A percentile compares a stretch with the other conserved stretches of the same genome.
phyloP scores from a whole-genome alignment of 2,329 filamentous ascomycete genomes.

The Scytalidium sp. region DNA sequence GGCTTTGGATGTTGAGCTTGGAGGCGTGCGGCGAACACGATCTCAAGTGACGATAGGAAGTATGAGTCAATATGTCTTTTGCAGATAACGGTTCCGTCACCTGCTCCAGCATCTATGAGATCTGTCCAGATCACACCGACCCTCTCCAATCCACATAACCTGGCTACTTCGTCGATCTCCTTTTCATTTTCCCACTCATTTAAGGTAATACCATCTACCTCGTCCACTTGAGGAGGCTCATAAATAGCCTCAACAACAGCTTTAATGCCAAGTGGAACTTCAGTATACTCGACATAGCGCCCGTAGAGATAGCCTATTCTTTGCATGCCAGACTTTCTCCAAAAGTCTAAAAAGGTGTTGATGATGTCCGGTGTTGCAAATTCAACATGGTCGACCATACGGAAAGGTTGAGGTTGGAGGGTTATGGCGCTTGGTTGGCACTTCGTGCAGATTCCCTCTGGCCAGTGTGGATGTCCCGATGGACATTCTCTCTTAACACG shows the following conservation, averaged over 20 bases:
- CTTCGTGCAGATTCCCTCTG: slow-evolving; percentile 95
- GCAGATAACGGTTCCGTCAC: slow-evolving; percentile 85
- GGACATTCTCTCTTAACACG: slow-evolving; percentile 87
- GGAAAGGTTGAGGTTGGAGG: slow-evolving; percentile 86
- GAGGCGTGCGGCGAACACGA: slow-evolving; percentile 81
- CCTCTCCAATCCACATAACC: slow-evolving; percentile 78
- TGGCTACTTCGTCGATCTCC: slow-evolving; percentile 76
- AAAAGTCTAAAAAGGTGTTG: slow-evolving; percentile 87
- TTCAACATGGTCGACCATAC: slow-evolving; percentile 98
- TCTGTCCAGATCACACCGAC: slow-evolving; percentile 96
- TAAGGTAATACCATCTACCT: slow-evolving; percentile 83
- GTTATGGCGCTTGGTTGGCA: slow-evolving; percentile 98
- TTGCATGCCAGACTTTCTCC: slow-evolving; percentile 82
- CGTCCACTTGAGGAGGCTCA: slow-evolving; percentile 87
- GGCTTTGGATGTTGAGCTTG: slow-evolving; percentile 87
- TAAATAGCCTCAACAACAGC: slow-evolving; percentile 97
- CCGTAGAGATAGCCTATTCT: slow-evolving; percentile 90
- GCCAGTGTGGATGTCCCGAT: slow-evolving; percentile 89
- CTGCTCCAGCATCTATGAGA: slow-evolving; percentile 74
- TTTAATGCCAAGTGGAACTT: slow-evolving; percentile 91
- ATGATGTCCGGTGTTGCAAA: slow-evolving; percentile 84
- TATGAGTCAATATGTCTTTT: slow-evolving; percentile 96
- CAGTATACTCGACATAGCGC: slow-evolving; percentile 83
- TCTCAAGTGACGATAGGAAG: slow-evolving; percentile 88
- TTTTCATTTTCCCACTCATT: slow-evolving; percentile 82